phyloP scores from a whole-genome alignment of 2,329 filamentous ascomycete species.

The Scortechinia acanthostroma region DNA sequence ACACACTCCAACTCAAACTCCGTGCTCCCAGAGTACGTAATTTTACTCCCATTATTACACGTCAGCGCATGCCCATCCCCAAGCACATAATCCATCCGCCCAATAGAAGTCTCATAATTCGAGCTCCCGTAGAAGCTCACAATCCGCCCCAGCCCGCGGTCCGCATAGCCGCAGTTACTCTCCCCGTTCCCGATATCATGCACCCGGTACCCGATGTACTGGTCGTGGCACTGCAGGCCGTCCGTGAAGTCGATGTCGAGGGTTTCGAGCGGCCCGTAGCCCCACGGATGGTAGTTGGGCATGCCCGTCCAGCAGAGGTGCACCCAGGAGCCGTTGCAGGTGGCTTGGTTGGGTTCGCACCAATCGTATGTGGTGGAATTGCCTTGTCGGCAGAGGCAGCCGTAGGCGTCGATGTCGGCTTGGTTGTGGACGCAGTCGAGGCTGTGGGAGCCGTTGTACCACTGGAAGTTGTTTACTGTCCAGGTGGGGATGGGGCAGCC shows the following conservation, averaged over 20 bases:
- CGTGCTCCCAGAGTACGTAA: not conserved
- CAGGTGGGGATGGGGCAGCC: not conserved
- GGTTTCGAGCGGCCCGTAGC: not conserved
- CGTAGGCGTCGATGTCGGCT: not conserved
- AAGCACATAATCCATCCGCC: not conserved
- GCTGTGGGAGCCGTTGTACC: not conserved
- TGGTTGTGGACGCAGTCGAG: not conserved
- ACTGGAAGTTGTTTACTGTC: not conserved
- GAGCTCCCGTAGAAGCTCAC: not conserved
- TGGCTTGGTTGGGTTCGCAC: not conserved
- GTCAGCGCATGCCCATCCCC: not conserved
- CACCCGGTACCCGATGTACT: not conserved
- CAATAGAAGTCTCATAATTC: not conserved
- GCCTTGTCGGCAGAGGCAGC: no score
- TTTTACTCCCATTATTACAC: not conserved
- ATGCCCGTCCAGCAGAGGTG: not conserved
- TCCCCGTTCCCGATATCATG: not conserved
- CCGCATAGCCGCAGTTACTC: not conserved
- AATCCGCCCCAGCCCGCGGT: not conserved
- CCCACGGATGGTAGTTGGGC: not conserved
- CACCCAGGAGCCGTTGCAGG: not conserved
- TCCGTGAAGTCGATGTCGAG: not conserved
- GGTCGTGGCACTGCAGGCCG: not conserved
- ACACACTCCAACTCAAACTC: not conserved
- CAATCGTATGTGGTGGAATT: not conserved